Base-by-base conservation (phyloP, 257 asterid genomes). In the Solanum piurae region DNA sequence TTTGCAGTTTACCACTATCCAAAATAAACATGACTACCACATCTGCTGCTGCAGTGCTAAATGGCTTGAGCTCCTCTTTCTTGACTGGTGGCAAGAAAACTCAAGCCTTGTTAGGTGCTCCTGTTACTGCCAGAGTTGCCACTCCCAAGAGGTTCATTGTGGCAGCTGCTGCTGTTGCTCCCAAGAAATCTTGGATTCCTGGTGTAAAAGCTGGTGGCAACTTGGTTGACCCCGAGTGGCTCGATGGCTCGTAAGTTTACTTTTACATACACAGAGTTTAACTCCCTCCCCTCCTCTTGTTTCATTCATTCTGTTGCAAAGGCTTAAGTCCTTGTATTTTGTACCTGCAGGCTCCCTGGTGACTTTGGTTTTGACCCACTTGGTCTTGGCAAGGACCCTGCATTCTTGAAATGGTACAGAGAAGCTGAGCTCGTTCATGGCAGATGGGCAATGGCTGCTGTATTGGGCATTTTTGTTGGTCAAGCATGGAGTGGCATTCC, bases 341-440 rank as follows among this genome's bases (percentile, higher is more conserved):
- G 40, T 16, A 49, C 66, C 40, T 80, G 85, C 91, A 97, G 99
- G 92, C 95, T 97, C 36, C 96, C 99, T 0, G 99, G 99, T 14
- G 99, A 97, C 93, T 97, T 42, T 46, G 99, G 99, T 3, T 97
- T 97, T 85, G 99, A 97, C 91, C 99, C 99, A 2, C 92, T 97
- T 7, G 99, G 99, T 10, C 96, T 97, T 0, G 99, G 99, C 20
- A 95, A 93, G 90, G 99, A 97, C 88, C 99, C 99, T 5, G 94
- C 99, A 9, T 97, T 95, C 96, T 88, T 97, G 92, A 97, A 93
- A 89, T 97, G 99, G 99, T 97, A 95, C 95, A 90, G 99, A 80
- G 99, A 97, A 90, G 99, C 99, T 3, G 99, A 97, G 94, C 96
- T 97, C 40, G 95, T 97, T 94, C 99, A 97, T 85, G 99, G 99